These are phyloP conservation scores for Mycena floridula DNA, from an alignment of 768 basidiomycete species.

Conservation along the genomic window DNA sequence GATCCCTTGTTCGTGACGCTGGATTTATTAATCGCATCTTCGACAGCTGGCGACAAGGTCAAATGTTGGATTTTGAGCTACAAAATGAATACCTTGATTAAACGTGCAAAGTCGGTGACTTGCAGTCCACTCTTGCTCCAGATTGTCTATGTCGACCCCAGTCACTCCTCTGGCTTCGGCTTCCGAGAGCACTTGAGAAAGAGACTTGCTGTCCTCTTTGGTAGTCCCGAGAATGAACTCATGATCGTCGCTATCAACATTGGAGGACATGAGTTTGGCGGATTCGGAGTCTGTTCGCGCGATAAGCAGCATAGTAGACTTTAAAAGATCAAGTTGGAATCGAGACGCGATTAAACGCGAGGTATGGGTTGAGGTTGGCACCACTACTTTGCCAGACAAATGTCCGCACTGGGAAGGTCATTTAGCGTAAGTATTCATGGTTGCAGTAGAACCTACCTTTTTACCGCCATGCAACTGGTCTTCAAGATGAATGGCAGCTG, in stretches of 20 bases:
- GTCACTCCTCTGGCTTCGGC: conserved; percentile 60
- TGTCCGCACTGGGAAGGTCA: conserved; percentile 60
- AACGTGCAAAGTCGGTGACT: conserved; percentile 73
- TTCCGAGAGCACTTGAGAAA: conserved; percentile 65
- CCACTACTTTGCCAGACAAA: conserved; percentile 87
- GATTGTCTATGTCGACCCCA: conserved; percentile 61
- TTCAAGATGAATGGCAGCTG: conserved; percentile 86
- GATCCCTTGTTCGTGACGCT: conserved; percentile 45
- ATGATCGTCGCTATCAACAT: conserved; percentile 78
- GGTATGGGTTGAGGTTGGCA: conserved; percentile 83
- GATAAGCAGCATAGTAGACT: conserved; percentile 83
- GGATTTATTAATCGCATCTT: conserved; percentile 48
- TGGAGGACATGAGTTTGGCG: conserved; percentile 77
- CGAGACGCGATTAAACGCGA: conserved; percentile 80
- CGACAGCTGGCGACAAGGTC: conserved; percentile 48
- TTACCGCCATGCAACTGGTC: conserved; percentile 94
- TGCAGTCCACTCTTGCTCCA: conserved; percentile 75
- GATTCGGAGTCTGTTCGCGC: conserved; percentile 92
- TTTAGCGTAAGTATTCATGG: conserved; percentile 4
- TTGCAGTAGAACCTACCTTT: conserved; percentile 42
- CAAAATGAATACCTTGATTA: conserved; percentile 54
- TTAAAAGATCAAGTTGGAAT: conserved; percentile 87
- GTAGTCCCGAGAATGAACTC: conserved; percentile 67
- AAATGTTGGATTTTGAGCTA: too few species aligned
- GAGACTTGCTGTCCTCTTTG: conserved; percentile 36